These are phyloP conservation scores for Phytophthora parvispora DNA, from an alignment of 352 stramenopile genomes.

Conservation along the genomic window DNA sequence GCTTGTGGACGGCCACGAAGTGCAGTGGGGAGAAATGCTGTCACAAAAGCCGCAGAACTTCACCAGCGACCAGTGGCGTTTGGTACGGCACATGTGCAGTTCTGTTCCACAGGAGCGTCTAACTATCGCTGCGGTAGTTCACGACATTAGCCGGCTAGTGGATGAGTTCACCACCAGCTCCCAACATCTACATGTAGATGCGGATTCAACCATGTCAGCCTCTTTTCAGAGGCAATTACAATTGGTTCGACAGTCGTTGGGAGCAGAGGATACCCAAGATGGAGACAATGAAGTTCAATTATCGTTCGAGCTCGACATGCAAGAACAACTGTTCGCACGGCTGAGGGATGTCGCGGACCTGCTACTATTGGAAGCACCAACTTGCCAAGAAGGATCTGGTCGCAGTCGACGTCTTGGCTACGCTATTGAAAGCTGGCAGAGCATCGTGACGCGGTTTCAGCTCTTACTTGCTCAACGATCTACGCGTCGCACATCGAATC, in stretches of 20 bases:
- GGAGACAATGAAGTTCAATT: not conserved
- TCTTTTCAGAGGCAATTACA: constrained; percentile 3
- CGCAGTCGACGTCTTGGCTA: constrained; percentile 7
- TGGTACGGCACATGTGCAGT: constrained; percentile 23
- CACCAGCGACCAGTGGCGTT: constrained; percentile 24
- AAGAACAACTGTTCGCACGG: not conserved
- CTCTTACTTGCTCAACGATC: not conserved
- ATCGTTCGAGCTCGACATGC: constrained; percentile 1
- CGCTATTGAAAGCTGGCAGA: constrained; percentile 11
- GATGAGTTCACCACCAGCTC: not conserved
- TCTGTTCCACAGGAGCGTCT: not conserved
- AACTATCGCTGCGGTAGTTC: constrained; percentile 11
- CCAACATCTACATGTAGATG: no score
- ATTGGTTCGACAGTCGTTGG: not conserved
- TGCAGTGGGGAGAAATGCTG: not conserved
- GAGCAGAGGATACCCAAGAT: not conserved
- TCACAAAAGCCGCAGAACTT: constrained; percentile 4
- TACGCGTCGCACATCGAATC: not conserved
- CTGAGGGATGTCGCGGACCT: constrained; percentile 9
- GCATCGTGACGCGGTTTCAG: constrained; percentile 8
- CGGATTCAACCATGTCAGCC: not conserved
- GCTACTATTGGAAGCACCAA: not conserved
- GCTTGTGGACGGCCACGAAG: constrained; percentile 5
- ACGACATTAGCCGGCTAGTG: constrained; percentile 16
- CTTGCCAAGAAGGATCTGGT: constrained; percentile 6